phyloP scores from a whole-genome alignment of 208 protist genomes.

The Acanthamoeba triangularis region DNA sequence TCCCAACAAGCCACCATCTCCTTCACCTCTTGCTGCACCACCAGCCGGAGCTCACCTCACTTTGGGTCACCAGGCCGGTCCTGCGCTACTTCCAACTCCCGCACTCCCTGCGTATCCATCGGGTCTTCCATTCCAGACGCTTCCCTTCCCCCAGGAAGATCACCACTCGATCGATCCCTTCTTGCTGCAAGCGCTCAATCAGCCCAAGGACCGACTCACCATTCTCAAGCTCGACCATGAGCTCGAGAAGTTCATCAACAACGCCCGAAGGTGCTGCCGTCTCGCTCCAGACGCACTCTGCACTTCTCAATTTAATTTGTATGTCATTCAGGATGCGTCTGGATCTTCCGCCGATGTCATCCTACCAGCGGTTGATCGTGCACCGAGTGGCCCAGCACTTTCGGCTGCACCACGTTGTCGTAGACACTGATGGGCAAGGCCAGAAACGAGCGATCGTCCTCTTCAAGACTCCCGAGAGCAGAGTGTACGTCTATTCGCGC shows the following conservation, averaged over 20 bases:
- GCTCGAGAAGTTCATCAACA: slow-evolving; percentile 75
- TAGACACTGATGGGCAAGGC: slow-evolving; percentile 44
- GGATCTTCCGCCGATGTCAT: slow-evolving; percentile 61
- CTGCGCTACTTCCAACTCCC: not conserved
- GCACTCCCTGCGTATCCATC: not conserved
- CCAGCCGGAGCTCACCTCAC: not conserved
- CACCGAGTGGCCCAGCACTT: slow-evolving; percentile 74
- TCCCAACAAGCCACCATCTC: not conserved
- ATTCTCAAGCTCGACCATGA: slow-evolving; percentile 74
- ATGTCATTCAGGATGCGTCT: not conserved
- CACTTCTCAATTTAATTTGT: not conserved
- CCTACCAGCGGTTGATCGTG: slow-evolving; percentile 77
- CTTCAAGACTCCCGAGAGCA: slow-evolving; percentile 52
- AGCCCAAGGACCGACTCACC: slow-evolving; percentile 62
- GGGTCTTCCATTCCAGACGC: too few species aligned
- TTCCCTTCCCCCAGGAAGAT: not conserved
- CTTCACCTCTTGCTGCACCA: not conserved
- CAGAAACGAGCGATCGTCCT: slow-evolving; percentile 70
- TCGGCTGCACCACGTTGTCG: slow-evolving; percentile 46
- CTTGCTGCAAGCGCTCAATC: slow-evolving; percentile 45
- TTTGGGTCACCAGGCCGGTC: not conserved
- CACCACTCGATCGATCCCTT: slow-evolving; percentile 61
- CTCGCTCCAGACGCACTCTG: not conserved
- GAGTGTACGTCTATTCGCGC: not conserved
- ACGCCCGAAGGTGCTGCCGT: not conserved